Conservation (phyloP, 305 asterid genomes). For the Solanum chacoense region DNA sequence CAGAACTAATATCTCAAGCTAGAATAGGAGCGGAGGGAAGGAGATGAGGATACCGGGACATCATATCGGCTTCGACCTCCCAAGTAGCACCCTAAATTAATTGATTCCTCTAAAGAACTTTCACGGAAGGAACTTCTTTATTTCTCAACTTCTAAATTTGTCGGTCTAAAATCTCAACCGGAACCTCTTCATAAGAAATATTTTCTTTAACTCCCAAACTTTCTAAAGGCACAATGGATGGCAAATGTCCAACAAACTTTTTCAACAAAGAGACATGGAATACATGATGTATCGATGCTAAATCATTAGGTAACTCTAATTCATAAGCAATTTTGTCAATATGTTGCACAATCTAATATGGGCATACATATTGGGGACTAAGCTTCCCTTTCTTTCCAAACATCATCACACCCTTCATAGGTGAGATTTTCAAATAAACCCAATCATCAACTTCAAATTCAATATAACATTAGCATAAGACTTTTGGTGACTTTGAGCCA, state of each 20-base stretch:
- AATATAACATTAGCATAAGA: neutral
- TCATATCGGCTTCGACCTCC: neutral
- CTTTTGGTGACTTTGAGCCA: neutral
- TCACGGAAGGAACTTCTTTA: neutral
- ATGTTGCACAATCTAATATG: neutral
- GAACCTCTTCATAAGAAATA: neutral
- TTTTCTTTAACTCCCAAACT: neutral
- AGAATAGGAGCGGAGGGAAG: neutral
- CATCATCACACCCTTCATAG: neutral
- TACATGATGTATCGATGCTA: neutral
- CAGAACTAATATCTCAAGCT: neutral
- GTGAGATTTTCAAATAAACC: neutral
- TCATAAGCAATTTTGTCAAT: neutral
- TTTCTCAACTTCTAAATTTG: neutral
- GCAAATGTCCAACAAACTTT: neutral
- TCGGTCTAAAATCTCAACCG: neutral
- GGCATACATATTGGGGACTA: neutral
- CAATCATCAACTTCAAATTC: neutral
- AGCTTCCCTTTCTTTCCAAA: neutral
- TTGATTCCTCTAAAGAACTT: neutral
- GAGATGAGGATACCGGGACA: neutral
- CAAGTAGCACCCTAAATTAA: neutral
- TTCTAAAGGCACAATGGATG: too few species aligned
- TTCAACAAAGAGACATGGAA: neutral
- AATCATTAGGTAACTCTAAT: neutral